Base-by-base conservation (phyloP, 352 stramenopile species). In the Pythium biforme region DNA sequence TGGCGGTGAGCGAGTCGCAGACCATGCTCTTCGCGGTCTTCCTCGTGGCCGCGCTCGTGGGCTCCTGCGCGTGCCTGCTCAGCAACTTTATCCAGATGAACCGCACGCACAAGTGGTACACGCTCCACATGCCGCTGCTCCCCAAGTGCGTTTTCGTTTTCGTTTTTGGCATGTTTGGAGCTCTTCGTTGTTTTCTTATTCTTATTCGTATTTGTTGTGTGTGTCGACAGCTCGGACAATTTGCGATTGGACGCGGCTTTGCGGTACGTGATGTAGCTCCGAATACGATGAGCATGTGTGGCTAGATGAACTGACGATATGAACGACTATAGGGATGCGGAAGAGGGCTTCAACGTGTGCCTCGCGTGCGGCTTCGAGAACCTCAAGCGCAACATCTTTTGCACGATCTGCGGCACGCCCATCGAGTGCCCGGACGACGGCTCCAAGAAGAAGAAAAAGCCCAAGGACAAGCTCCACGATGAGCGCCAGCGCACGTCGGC, bases 311-410 rank as follows among this genome's bases (percentile, higher is more conserved):
- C 3, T 25, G 31, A 34, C 31, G 31, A 34, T 34, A 34, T 25
- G 10, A 6, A 17, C 43, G 17, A 12, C n/a, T 41, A 17, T 29
- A 81, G 74, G 40, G 72, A 83, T n/a, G 72, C 75, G 0, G 59
- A 70, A 46, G 63, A 74, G 45, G 67, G 72, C 15, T 58, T 70
- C 11, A 64, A 71, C 20, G 54, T 62, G 4, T 80, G 75, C 45
- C 37, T 43, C 37, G 37, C 37, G 14, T 43, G 37, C 12, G 37
- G 37, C 8, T 43, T 43, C 52, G 66, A 72, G 27, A 83, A 81
- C 59, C 58, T 70, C 41, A 73, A 75, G 55, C 60, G 67, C 45
- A 62, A 72, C 64, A 66, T 61, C 27, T 73, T 77, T 63, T 83
- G 75, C 45, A 69, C 72, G 17, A 59, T 83, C 19, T 83, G 75